Base-by-base conservation (phyloP, 805 yeast genomes). In the Myxozyma monticola region DNA sequence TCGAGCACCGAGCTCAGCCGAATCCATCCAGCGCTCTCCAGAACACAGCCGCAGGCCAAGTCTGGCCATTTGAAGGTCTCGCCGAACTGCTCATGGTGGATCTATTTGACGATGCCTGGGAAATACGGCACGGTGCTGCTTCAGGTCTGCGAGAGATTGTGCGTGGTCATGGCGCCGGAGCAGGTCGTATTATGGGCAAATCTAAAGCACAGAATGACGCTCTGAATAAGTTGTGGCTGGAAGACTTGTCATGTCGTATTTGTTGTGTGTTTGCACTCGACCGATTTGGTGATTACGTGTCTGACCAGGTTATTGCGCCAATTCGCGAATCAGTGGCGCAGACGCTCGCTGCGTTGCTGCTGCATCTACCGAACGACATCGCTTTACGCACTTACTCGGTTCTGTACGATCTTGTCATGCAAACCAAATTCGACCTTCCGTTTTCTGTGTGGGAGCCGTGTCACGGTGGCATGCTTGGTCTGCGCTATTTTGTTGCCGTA, bases 231-330 rank as follows among this genome's bases (percentile, higher is more conserved):
- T 76, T 74, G 38, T 85, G 90, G 46, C 72, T 93, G 30, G 96
- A 93, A 66, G 98, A 93, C 68, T 73, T 91, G 49, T 84, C 95
- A 2, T 88, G 93, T 17, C 76, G 97, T 54, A 65, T 93, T 39
- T 76, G 95, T 62, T 85, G 95, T 4, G 73, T 93, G 10, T 88
- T 93, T 68, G 91, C 97, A 2, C 72, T 93, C 45, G 99, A 93
- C 69, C 72, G 98, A 60, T 93, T 93, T 69, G 98, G 97, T 40
- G 99, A 93, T 71, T 93, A 87, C 67, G 96, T 93, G 28, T 84
- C 95, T 37, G 99, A 93, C 65, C 95, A 96, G 5, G 99, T 93
- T 12, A 95, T 93, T 33, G 98, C 98, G 0, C 99, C 99, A 1
- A 98, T 93, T 3, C 74, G 99, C 64, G 99, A 95, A 69, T 88